Evolutionary conservation across 495 filamentous ascomycete species (phyloP), one percentile per base, ranked within the genome.

Genomic region (Usnea hakonensis): DNA sequence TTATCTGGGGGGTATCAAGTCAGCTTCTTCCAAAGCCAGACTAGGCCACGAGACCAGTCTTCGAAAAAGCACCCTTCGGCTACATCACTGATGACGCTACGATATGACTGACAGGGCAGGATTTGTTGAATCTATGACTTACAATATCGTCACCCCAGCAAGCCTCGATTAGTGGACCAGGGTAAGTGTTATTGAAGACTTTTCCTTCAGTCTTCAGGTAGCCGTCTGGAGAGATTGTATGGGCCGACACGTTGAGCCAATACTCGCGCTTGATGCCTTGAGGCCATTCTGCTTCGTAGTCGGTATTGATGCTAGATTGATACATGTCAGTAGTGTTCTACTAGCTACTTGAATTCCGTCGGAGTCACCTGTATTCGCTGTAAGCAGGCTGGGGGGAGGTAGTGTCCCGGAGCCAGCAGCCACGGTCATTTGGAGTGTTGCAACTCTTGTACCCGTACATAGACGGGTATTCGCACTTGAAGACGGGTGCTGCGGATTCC

Each of bases 281-380:
- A 5, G 83, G 83, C 11, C 71, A 76, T 1, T 64, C 70, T 7
- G 65, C 71, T 16, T 75, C 75, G 62, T 81, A 85, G 68, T 86
- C 79, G 1, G 83, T 85, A 55, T 81, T 69, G 69, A 85, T 82
- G 60, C 77, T 71, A 58, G 78, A 80, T 23, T 76, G 68, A 40
- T 75, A 73, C 76, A 78, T 41, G 38, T 44, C 23, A 40, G 43
- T 17, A 7, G 16, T 30, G 7, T 16, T 3, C 30, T 26, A 5
- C 2, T 38, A 2, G 21, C 8, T 9, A 7, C 10, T 23, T 41
- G 13, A 23, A 11, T 7, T 5, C 13, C 0, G 17, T 53, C 33
- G 14, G 16, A 54, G 48, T 61, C 33, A 61, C 58, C 54, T 48
- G 37, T 61, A 61, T 55, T 55, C 48, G 21, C 48, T 61, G 17